Conservation (phyloP, 2,329 filamentous ascomycete genomes). For the Albophoma yamanashiensis region DNA sequence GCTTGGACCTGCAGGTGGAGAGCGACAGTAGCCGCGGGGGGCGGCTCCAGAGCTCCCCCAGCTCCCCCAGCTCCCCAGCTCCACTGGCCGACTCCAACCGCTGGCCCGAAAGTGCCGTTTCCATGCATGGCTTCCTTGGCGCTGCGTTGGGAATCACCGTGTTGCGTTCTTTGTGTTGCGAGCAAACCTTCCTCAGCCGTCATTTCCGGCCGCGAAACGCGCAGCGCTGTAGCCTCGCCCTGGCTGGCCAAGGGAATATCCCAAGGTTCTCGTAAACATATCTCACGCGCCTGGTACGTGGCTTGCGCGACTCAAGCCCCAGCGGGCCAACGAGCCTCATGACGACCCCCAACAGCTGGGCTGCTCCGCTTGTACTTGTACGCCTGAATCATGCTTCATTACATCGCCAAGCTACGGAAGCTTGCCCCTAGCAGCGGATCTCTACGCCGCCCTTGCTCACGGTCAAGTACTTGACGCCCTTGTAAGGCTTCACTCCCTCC, state of each 20-base stretch:
- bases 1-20: background rate
- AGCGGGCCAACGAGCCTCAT: too few relatives aligned
- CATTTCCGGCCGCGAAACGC: background rate
- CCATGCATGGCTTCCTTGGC: background rate
- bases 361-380: too few relatives aligned
- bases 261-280: background rate
- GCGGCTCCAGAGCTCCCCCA: background rate
- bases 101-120: background rate
- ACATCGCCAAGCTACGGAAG: background rate
- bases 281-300: background rate
- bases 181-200: background rate
- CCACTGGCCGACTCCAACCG: background rate
- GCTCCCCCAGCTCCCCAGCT: background rate
- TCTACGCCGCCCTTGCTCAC: conserved; percentile 56
- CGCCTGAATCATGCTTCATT: background rate
- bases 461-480: conserved; percentile 95
- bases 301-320: background rate
- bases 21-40: background rate
- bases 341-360: too few relatives aligned
- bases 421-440: conserved; percentile 40
- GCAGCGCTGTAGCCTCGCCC: background rate
- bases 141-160: background rate
- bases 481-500: conserved; percentile 86
- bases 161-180: background rate
- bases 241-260: background rate